phyloP scores from a whole-genome alignment of 176 grass and related monocot species.

The Luzula sylvatica region DNA sequence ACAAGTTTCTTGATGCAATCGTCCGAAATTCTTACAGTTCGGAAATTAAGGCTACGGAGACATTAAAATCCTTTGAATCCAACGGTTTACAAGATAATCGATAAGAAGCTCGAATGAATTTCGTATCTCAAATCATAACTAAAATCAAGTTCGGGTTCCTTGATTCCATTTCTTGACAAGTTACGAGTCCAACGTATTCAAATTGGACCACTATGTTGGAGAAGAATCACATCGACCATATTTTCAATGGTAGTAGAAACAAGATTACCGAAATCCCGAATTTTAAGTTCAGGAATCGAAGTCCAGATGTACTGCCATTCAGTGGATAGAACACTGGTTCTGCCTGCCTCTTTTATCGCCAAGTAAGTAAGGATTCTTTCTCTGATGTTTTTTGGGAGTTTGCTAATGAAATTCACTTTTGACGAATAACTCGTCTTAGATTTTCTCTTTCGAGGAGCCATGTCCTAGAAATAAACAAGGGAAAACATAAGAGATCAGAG shows the following conservation, averaged over 20 bases:
- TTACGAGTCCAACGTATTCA: neutral
- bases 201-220: neutral
- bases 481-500: too few species aligned
- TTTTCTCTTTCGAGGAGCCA: too few species aligned
- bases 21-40: neutral
- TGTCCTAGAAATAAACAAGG: too few species aligned
- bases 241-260: neutral
- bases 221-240: slow-evolving; percentile 3
- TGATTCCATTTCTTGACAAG: slow-evolving; percentile 2
- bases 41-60: neutral
- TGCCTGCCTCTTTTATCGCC: neutral
- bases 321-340: neutral
- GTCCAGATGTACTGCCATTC: neutral
- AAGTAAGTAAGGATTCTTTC: neutral
- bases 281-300: neutral
- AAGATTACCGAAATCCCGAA: neutral
- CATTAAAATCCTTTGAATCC: neutral
- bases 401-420: neutral
- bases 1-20: neutral
- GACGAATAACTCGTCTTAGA: too few species aligned
- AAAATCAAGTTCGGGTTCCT: neutral
- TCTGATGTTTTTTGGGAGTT: neutral
- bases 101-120: neutral
- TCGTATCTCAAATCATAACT: neutral
- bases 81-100: neutral